Percentiles rank a stretch among this genome's conserved stretches.
Evolutionary conservation across 1,284 basidiomycete genomes (phyloP).

Genomic region (Sanghuangporus weigelae): DNA sequence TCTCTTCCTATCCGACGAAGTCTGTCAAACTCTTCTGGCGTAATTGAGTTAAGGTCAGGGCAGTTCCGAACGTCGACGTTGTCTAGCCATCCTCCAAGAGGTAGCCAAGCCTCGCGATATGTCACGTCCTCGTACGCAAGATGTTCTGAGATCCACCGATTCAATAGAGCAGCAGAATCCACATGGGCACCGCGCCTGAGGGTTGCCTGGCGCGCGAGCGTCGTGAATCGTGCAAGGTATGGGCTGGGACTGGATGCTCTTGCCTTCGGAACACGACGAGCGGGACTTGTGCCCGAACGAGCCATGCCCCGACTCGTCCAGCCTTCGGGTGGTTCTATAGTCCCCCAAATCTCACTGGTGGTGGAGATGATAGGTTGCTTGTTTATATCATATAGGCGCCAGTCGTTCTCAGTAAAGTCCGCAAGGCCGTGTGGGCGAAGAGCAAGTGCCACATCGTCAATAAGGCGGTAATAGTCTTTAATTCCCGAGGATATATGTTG

Average conservation of each 20-base stretch:
- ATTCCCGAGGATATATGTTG: conserved; percentile 68
- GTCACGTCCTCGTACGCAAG: conserved; percentile 51
- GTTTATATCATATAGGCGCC: conserved; percentile 49
- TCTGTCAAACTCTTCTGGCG: conserved; percentile 22
- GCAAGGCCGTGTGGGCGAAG: conserved; percentile 67
- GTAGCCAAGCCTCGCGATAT: conserved; percentile 53
- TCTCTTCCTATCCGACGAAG: conserved; percentile 25
- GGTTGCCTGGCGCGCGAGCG: conserved; percentile 45
- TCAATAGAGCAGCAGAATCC: conserved; percentile 52
- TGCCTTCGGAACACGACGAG: conserved; percentile 23
- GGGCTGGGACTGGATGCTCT: conserved; percentile 25
- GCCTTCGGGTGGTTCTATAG: conserved; percentile 10
- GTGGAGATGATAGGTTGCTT: conserved; percentile 37
- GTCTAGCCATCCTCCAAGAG: conserved; percentile 43
- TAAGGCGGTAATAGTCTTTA: conserved; percentile 56
- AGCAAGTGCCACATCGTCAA: conserved; percentile 61
- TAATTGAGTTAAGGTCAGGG: conserved; percentile 29
- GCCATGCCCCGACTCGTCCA: conserved; percentile 12
- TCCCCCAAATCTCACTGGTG: conserved; percentile 8
- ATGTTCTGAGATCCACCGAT: conserved; percentile 47
- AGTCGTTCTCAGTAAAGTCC: conserved; percentile 64
- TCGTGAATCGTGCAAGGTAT: conserved; percentile 59
- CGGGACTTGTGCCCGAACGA: conserved; percentile 2
- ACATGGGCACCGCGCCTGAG: conserved; percentile 52
- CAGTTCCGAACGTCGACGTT: conserved; percentile 22